These are phyloP conservation scores for Salix suchowensis DNA, from an alignment of 345 rosid species.

Conservation along the genomic window DNA sequence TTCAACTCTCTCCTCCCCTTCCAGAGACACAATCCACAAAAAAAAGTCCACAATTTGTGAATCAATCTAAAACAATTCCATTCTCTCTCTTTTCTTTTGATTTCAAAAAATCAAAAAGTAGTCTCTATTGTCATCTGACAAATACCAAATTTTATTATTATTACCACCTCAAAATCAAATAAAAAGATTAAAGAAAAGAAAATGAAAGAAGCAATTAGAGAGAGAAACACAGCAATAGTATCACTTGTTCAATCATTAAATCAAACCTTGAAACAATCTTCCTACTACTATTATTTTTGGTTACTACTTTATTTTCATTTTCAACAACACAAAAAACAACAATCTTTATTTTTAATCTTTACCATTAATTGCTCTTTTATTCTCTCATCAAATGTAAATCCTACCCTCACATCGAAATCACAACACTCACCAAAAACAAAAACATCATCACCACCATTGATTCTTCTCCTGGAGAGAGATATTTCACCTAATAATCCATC, in stretches of 20 bases:
- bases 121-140: not conserved
- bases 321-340: not conserved
- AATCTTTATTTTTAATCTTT: slow-evolving; percentile 1
- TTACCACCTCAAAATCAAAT: not conserved
- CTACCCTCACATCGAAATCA: slow-evolving; percentile 58
- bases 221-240: slow-evolving; percentile 20
- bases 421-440: slow-evolving; percentile 24
- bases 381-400: slow-evolving; percentile 27
- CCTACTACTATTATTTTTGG: not conserved
- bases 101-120: not conserved
- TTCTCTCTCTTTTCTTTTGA: not conserved
- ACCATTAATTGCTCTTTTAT: slow-evolving; percentile 1
- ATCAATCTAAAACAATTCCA: not conserved
- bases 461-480: slow-evolving; percentile 9
- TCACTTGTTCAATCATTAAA: slow-evolving; percentile 21
- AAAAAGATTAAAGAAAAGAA: not conserved
- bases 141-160: slow-evolving; percentile 1
- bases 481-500: not conserved
- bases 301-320: slow-evolving; percentile 12
- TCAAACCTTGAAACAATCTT: slow-evolving; percentile 19
- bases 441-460: not conserved
- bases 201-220: slow-evolving; percentile 20
- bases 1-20: not conserved
- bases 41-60: not conserved
- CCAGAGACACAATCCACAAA: not conserved